phyloP scores from a whole-genome alignment of 2,329 filamentous ascomycete genomes.

The Colletotrichum navitas region DNA sequence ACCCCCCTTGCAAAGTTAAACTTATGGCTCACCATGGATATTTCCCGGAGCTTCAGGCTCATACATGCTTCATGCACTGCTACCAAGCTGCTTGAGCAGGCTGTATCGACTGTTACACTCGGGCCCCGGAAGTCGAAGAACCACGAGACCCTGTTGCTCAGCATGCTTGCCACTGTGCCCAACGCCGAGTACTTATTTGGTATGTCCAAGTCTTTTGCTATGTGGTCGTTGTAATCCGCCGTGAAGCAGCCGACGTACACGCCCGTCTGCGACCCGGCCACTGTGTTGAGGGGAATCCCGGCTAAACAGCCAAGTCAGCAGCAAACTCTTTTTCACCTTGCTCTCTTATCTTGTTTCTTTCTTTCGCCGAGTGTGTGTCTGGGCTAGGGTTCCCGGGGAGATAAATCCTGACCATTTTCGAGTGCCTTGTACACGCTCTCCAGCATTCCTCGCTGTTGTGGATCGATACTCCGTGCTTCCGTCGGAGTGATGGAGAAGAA shows the following conservation, averaged over 20 bases:
- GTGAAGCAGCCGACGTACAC: slow-evolving; percentile 48
- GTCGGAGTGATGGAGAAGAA: slow-evolving; percentile 48
- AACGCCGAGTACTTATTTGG: slow-evolving; percentile 45
- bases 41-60: slow-evolving; percentile 39
- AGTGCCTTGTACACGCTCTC: slow-evolving; percentile 54
- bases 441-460: slow-evolving; percentile 49
- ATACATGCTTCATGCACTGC: slow-evolving; percentile 50
- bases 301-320: slow-evolving; percentile 22
- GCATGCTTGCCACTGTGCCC: slow-evolving; percentile 48
- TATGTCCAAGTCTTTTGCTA: slow-evolving; percentile 36
- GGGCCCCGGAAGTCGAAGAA: slow-evolving; percentile 52
- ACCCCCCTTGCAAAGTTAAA: no score
- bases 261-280: slow-evolving; percentile 43
- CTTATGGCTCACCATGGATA: slow-evolving; percentile 37
- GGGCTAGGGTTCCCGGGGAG: no score
- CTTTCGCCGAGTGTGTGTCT: accelerated
- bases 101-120: slow-evolving; percentile 54
- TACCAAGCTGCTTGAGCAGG: slow-evolving; percentile 53
- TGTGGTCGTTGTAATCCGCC: slow-evolving; percentile 44
- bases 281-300: slow-evolving; percentile 43
- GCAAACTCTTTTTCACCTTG: not conserved
- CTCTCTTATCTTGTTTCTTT: not conserved
- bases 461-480: slow-evolving; percentile 50
- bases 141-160: slow-evolving; percentile 54
- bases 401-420: slow-evolving; percentile 42